Conservation (phyloP, 169 alveolate genomes). For the Theileria equi region DNA sequence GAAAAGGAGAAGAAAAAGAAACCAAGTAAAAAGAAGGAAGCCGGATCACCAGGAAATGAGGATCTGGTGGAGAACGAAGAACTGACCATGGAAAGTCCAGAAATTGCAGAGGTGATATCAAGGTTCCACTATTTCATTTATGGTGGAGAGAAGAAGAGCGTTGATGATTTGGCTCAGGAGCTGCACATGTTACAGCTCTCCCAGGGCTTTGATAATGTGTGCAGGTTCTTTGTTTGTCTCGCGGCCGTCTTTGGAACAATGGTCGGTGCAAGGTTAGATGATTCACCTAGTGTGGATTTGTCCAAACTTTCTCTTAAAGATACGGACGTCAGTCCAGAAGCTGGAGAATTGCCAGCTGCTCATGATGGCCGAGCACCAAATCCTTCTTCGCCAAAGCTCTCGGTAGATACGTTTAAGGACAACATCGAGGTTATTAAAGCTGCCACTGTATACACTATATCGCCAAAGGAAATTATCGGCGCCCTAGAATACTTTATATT, state of each 20-base stretch:
- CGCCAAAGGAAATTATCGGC: slow-evolving; percentile 72
- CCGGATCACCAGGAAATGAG: slow-evolving; percentile 26
- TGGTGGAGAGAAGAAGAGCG: slow-evolving; percentile 63
- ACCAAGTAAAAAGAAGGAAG: slow-evolving; percentile 44
- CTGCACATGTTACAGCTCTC: slow-evolving; percentile 87
- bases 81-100: slow-evolving; percentile 73
- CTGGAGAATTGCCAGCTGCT: no score
- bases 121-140: slow-evolving; percentile 68
- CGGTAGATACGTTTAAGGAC: slow-evolving; percentile 56
- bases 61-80: slow-evolving; percentile 60
- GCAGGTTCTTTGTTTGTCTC: slow-evolving; percentile 74
- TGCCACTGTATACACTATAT: slow-evolving; percentile 71
- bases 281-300: no score
- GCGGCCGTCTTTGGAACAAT: slow-evolving; percentile 69
- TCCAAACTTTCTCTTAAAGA: no score
- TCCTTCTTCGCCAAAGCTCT: no score
- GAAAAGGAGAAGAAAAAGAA: slow-evolving; percentile 40
- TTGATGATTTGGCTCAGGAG: slow-evolving; percentile 81
- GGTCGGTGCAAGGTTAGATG: slow-evolving; percentile 42
- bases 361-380: no score
- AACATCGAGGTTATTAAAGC: slow-evolving; percentile 64
- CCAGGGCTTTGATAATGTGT: slow-evolving; percentile 82
- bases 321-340: no score
- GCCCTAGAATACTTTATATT: slow-evolving; percentile 77
- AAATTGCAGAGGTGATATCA: slow-evolving; percentile 78